These are phyloP conservation scores for Diddensiella caesifluorescens DNA, from an alignment of 805 yeast species.

Conservation along the genomic window DNA sequence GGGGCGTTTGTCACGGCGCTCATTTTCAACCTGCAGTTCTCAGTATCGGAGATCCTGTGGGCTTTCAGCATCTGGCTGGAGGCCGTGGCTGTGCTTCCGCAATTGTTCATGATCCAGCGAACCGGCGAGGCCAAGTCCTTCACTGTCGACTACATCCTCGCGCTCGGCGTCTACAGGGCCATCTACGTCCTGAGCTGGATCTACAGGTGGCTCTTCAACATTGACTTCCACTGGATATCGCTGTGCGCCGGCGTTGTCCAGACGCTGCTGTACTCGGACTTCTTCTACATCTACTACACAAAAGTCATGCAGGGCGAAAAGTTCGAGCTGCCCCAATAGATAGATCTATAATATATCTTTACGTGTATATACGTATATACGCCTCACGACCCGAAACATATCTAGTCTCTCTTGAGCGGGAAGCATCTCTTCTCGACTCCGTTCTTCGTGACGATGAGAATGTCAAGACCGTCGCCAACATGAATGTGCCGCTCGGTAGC, in stretches of 20 bases:
- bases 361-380: not conserved
- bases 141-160: constrained; percentile 90
- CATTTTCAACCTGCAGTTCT: constrained; percentile 61
- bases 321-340: constrained; percentile 59
- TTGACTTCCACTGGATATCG: constrained; percentile 61
- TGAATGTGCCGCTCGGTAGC: constrained; percentile 98
- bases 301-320: constrained; percentile 72
- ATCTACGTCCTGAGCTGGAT: constrained; percentile 93
- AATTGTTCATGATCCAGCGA: constrained; percentile 80
- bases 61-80: constrained; percentile 90
- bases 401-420: constrained; percentile 82
- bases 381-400: no score
- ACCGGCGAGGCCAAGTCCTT: constrained; percentile 83
- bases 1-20: constrained; percentile 56
- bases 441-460: constrained; percentile 84
- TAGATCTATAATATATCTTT: not conserved
- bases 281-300: constrained; percentile 85
- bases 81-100: constrained; percentile 87
- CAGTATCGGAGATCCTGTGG: constrained; percentile 61
- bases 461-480: constrained; percentile 95
- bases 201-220: constrained; percentile 68
- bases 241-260: constrained; percentile 79
- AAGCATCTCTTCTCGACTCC: constrained; percentile 80
- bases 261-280: constrained; percentile 86
- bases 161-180: constrained; percentile 84